Evolutionary conservation across 441 rosid species (phyloP), one percentile per base, ranked within the genome.

Genomic region (Francoa sonchifolia): DNA sequence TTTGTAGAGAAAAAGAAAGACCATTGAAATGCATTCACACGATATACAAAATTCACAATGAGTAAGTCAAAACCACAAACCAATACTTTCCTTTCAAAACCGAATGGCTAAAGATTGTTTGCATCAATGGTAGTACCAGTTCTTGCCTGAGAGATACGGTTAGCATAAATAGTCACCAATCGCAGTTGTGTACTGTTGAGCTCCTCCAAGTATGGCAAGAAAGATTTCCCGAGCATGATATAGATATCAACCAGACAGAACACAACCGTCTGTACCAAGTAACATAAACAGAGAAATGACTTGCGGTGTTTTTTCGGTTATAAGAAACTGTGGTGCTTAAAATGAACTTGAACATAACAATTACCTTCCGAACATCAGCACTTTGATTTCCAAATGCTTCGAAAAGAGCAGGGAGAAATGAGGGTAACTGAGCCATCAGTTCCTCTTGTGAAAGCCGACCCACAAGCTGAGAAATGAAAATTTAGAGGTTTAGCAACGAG

Each of bases 301-400:
- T n/a, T 6, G 3, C 16, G 0, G 13, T 12, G 13, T 4, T n/a
- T n/a, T n/a, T n/a, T n/a, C n/a, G n/a, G n/a, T n/a, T n/a, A n/a
- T n/a, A n/a, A n/a, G n/a, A n/a, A n/a, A n/a, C n/a, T n/a, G n/a
- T n/a, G n/a, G n/a, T 4, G 26, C 26, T 2, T 22, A 26, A 27
- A n/a, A 7, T 7, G 5, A 34, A 36, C 13, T 6, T 8, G 39
- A 37, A 1, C 7, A 4, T 11, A 39, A 17, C 14, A 12, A 39
- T 54, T 78, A 90, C 99, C 99, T 90, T 90, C 18, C 96, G 95
- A 48, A 90, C 90, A 39, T 90, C 96, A 31, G 96, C 94, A 71
- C 92, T 86, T 67, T 67, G 96, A 71, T 66, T 86, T 47, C 95
- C 90, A 62, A 90, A 90, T 41, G 99, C 99, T 73, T 90, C 96